A percentile compares a stretch with the other conserved stretches of the same genome.
phyloP scores from a whole-genome alignment of 2,329 filamentous ascomycete species.

The Atkinsonella texensis region DNA sequence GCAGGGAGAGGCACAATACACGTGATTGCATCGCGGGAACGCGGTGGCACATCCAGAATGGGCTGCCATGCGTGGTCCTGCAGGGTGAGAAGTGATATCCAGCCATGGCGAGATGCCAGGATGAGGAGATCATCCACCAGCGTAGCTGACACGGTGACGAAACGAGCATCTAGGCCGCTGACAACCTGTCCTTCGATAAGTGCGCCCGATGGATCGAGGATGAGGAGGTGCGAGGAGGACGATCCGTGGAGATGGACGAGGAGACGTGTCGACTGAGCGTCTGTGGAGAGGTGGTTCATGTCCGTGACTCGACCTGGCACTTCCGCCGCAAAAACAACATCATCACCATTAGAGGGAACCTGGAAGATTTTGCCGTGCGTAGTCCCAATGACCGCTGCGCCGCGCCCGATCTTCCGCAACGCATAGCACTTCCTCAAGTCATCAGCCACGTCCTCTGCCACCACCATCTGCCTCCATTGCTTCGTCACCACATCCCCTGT shows the following conservation, averaged over 20 bases:
- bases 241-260: slow-evolving; percentile 36
- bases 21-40: slow-evolving; percentile 54
- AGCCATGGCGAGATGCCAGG: slow-evolving; percentile 43
- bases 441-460: slow-evolving; percentile 18
- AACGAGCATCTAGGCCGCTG: slow-evolving; percentile 32
- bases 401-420: slow-evolving; percentile 26
- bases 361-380: slow-evolving; percentile 35
- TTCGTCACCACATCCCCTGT: slow-evolving; percentile 25
- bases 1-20: slow-evolving; percentile 40
- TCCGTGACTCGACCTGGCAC: slow-evolving; percentile 39
- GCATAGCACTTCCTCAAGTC: slow-evolving; percentile 37
- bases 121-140: slow-evolving; percentile 30
- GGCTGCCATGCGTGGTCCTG: slow-evolving; percentile 16
- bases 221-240: slow-evolving; percentile 30
- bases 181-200: slow-evolving; percentile 19
- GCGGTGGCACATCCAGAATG: slow-evolving; percentile 25
- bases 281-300: slow-evolving; percentile 28
- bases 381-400: slow-evolving; percentile 35
- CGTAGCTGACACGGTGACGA: slow-evolving; percentile 36
- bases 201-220: slow-evolving; percentile 21
- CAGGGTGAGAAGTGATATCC: slow-evolving; percentile 24
- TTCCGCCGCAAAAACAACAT: slow-evolving; percentile 22
- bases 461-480: slow-evolving; percentile 30
- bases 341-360: slow-evolving; percentile 16
- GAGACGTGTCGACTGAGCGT: slow-evolving; percentile 17